phyloP scores from a whole-genome alignment of 78 protist genomes.

The Dictyostelium capitatum region DNA sequence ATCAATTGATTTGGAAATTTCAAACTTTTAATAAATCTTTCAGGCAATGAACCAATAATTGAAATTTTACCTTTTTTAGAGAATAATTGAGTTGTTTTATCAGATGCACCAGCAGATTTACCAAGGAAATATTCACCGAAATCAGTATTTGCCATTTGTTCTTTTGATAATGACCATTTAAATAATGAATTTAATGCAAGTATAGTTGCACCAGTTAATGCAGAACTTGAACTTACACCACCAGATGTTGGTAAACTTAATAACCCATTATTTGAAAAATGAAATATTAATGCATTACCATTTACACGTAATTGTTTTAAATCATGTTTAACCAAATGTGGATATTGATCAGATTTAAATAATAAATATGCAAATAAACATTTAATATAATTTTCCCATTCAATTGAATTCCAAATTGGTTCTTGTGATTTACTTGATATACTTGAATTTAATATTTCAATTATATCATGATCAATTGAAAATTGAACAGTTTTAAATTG shows the following conservation, averaged over 20 bases:
- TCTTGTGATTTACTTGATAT: not conserved
- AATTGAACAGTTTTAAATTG: not conserved
- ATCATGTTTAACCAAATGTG: not conserved
- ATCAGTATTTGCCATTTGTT: slow-evolving; percentile 53
- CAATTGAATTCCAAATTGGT: slow-evolving; percentile 26
- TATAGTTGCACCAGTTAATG: slow-evolving; percentile 62
- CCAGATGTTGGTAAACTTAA: slow-evolving; percentile 37
- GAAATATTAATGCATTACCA: not conserved
- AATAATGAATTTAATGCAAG: slow-evolving; percentile 9
- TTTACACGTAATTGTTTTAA: not conserved
- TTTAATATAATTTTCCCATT: slow-evolving; percentile 58
- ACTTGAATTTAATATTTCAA: not conserved
- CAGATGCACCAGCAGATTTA: slow-evolving; percentile 79
- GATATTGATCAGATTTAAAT: not conserved
- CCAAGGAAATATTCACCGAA: slow-evolving; percentile 77
- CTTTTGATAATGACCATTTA: slow-evolving; percentile 12
- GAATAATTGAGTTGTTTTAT: slow-evolving; percentile 50
- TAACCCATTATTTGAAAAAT: slow-evolving; percentile 26
- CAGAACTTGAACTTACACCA: slow-evolving; percentile 77
- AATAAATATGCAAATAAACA: slow-evolving; percentile 35
- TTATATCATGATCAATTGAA: not conserved
- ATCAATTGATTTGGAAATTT: slow-evolving; percentile 14
- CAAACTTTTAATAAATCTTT: slow-evolving; percentile 25
- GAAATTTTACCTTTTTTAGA: slow-evolving; percentile 36
- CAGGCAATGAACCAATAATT: slow-evolving; percentile 53